Conservation (phyloP, 805 yeast species). For the Barnettozyma californica region DNA sequence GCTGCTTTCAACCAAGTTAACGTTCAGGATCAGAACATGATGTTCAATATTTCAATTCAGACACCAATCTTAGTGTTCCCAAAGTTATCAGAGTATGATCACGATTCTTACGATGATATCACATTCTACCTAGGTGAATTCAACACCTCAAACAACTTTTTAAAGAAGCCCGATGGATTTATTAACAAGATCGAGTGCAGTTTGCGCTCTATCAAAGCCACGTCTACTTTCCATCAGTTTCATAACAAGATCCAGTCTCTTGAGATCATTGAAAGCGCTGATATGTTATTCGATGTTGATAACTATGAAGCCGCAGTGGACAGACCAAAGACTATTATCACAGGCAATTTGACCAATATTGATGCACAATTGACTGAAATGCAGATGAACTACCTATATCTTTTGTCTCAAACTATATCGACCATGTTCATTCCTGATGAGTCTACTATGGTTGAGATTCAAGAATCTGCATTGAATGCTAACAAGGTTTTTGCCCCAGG, state of each 20-base stretch:
- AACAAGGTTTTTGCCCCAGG: slow-evolving; percentile 41
- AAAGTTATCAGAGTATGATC: slow-evolving; percentile 37
- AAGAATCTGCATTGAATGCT: slow-evolving; percentile 60
- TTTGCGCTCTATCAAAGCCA: slow-evolving; percentile 62
- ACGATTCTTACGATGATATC: slow-evolving; percentile 49
- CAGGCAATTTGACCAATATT: slow-evolving; percentile 58
- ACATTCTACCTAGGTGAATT: slow-evolving; percentile 81
- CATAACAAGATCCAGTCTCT: slow-evolving; percentile 35
- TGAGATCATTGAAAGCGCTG: slow-evolving; percentile 62
- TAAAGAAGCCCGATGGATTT: slow-evolving; percentile 24
- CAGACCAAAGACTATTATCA: slow-evolving; percentile 45
- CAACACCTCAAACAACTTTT: slow-evolving; percentile 59
- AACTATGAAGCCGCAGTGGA: slow-evolving; percentile 38
- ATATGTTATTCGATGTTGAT: slow-evolving; percentile 54
- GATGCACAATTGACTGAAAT: slow-evolving; percentile 65
- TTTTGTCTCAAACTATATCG: slow-evolving; percentile 51
- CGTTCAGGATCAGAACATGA: slow-evolving; percentile 52
- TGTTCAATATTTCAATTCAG: slow-evolving; percentile 63
- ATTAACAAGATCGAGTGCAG: slow-evolving; percentile 64
- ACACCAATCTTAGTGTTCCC: slow-evolving; percentile 89
- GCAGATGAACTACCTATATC: slow-evolving; percentile 55
- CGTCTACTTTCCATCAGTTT: slow-evolving; percentile 49
- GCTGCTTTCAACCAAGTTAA: slow-evolving; percentile 82
- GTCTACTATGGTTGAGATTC: slow-evolving; percentile 44
- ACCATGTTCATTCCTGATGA: slow-evolving; percentile 46